Conservation (phyloP, 2,329 filamentous ascomycete genomes). For the Plenodomus biglobosus region DNA sequence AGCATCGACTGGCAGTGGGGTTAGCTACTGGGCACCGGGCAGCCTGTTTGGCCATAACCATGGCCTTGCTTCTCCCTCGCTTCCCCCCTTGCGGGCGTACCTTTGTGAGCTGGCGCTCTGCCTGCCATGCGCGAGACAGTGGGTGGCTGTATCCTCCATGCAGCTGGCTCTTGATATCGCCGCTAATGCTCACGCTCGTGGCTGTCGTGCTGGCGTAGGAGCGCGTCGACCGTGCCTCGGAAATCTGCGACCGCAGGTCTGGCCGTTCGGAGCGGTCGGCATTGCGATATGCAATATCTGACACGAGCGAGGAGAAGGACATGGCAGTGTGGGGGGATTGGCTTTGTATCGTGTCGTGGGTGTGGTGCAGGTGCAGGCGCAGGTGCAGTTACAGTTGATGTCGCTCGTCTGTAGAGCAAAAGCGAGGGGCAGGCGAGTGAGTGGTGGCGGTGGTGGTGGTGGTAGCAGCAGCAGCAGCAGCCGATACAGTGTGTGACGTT, state of each 20-base stretch:
- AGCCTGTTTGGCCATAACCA: too few relatives aligned
- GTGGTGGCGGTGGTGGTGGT: background rate
- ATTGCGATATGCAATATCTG: conserved; percentile 54
- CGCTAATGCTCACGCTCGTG: conserved; percentile 55
- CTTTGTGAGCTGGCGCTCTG: conserved; percentile 56
- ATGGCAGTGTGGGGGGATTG: conserved; percentile 38
- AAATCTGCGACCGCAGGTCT: conserved; percentile 51
- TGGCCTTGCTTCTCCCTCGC: too few relatives aligned
- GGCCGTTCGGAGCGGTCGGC: conserved; percentile 37
- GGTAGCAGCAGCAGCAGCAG: background rate
- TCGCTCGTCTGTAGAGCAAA: too few relatives aligned
- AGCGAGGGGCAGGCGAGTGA: too few relatives aligned
- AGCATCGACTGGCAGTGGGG: conserved; percentile 76
- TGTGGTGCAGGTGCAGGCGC: background rate
- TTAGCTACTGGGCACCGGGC: conserved; percentile 22
- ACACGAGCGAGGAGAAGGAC: conserved; percentile 57
- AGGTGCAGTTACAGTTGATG: too few relatives aligned
- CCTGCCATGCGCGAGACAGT: conserved; percentile 55
- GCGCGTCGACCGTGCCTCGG: conserved; percentile 49
- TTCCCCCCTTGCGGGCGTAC: conserved; percentile 22
- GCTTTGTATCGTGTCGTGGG: background rate
- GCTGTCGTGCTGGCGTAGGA: conserved; percentile 56
- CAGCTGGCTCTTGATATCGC: conserved; percentile 55
- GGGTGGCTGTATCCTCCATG: conserved; percentile 57
- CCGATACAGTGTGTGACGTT: background rate